These are phyloP conservation scores for Pelargonium myrrhifolium DNA, from an alignment of 441 rosid genomes.

Conservation along the genomic window DNA sequence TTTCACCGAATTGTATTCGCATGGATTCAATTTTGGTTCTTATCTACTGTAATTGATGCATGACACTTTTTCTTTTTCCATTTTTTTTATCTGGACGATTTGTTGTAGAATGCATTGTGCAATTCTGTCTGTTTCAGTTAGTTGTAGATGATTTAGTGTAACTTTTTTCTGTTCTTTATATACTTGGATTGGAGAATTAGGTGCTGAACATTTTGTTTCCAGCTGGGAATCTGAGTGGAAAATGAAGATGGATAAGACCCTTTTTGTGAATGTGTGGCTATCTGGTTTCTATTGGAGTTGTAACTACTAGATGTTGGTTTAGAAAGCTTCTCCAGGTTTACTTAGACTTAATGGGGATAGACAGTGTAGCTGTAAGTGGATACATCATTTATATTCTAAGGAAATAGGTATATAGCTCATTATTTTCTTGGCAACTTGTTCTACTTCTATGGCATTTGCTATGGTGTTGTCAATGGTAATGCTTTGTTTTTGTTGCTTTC, in stretches of 20 bases:
- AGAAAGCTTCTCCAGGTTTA: not conserved
- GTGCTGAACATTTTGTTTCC: not conserved
- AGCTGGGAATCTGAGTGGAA: not conserved
- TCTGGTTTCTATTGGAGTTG: not conserved
- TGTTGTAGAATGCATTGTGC: not conserved
- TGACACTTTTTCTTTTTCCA: too few relatives aligned
- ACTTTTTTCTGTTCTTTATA: not conserved
- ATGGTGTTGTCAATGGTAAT: not conserved
- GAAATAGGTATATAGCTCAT: not conserved
- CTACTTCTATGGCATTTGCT: not conserved
- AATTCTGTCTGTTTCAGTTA: not conserved
- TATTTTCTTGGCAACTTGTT: not conserved
- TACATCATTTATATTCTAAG: not conserved
- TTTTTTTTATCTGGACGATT: not conserved
- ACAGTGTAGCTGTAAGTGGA: not conserved
- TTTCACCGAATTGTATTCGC: too few relatives aligned
- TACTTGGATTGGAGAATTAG: not conserved
- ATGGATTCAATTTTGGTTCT: too few relatives aligned
- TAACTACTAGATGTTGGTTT: not conserved
- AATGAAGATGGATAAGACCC: not conserved
- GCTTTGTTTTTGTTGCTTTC: not conserved
- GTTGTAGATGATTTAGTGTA: not conserved
- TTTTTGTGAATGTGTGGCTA: not conserved
- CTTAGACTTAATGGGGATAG: not conserved
- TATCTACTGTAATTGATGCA: too few relatives aligned